Base-by-base conservation (phyloP, 2,329 filamentous ascomycete genomes). In the Apiospora kogelbergensis region DNA sequence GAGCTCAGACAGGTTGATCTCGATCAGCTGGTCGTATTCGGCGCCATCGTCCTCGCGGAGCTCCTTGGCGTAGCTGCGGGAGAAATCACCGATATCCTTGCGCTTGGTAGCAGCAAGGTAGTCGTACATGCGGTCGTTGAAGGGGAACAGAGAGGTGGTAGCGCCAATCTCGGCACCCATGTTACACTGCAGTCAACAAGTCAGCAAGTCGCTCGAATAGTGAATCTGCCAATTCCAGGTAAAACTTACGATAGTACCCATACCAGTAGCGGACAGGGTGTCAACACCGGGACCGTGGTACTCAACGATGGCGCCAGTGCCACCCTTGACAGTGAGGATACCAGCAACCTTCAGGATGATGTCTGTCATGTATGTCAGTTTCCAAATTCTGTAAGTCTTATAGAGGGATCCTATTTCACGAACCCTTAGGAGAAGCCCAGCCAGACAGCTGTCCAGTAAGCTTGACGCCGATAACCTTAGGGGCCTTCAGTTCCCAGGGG, bases 311-410 rank as follows among this genome's bases (percentile, higher is more conserved):
- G 92, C 91, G 76, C 95, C 96, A 79, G 96, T 99, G 76, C 96
- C 96, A 81, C 96, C 96, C 89, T 98, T 98, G 78, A 99, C 96
- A 66, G 96, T 98, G 53, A 98, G 89, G 74, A 97, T 97, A 78
- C 95, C 96, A 74, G 96, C 96, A 73, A 98, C 92, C 90, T 98
- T 97, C 69, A 98, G 89, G 78, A 99, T 99, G 73, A 99, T 94
- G 80, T 98, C 94, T 94, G 73, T 3, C 53, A 30, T 24, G 66
- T 44, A 6, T 42, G 53, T 73, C 69, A 74, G 73, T 46, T 15
- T 57, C 22, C 48, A 20, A 57, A 10, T 57, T 11, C 3, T 2
- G 1, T 30, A 24, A 24, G 4, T 46, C 37, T 68, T 67, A 17
- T 68, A 13, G 64, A 24, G 30, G 63, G 42, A 46, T 26, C 66